Base-by-base conservation (phyloP, 1,284 basidiomycete species). In the Trametes polyzona region DNA sequence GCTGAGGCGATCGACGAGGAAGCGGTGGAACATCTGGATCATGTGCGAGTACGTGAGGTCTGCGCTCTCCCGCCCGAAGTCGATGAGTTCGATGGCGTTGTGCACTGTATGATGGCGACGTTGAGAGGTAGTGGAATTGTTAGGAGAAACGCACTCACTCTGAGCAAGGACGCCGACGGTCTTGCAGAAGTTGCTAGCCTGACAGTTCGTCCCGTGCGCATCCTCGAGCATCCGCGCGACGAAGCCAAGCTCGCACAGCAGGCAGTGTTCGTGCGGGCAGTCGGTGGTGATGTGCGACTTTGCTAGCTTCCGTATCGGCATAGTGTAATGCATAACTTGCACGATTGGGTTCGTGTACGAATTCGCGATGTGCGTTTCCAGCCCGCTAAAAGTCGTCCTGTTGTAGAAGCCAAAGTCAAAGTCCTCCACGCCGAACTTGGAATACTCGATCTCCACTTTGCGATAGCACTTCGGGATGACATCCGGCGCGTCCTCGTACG, bases 341-440 rank as follows among this genome's bases (percentile, higher is more conserved):
- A 99, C 76, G 23, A 98, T 74, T 1, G 95, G 80, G 70, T 99
- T 99, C 24, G 96, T 97, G 75, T 99, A 99, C 17, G 95, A 98
- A 73, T 98, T 97, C 51, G 93, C 80, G 59, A 99, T 98, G 71
- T 99, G 95, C 1, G 96, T 98, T 74, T 99, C 97, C 47, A 99
- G 81, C 4, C 97, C 97, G 57, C 93, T 95, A 69, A 87, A 95
- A 24, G 82, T 72, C 0, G 97, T 98, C 68, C 86, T 87, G 73
- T 97, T 97, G 75, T 95, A 97, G 70, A 93, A 97, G 1, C 83
- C 96, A 69, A 99, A 99, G 72, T 99, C 97, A 69, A 99, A 99
- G 74, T 99, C 96, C 71, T 96, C 96, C 24, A 98, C 93, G n/a
- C 96, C 96, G 66, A 99, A 99, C 67, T 95, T 95, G 44, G 94